Base-by-base conservation (phyloP, 495 filamentous ascomycete species). In the Podospora didyma region DNA sequence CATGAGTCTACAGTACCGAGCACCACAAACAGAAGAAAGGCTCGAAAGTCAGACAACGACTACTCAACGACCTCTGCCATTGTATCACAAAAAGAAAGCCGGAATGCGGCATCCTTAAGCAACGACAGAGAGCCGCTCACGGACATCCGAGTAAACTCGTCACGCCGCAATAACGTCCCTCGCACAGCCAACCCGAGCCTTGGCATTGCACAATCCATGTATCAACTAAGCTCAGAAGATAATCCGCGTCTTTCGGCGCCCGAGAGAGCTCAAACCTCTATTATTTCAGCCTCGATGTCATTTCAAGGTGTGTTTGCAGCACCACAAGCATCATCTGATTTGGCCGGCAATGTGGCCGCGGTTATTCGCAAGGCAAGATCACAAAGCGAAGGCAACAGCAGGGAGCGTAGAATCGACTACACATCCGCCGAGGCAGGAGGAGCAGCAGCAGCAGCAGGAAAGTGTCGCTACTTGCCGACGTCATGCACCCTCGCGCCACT, bases 401-500 rank as follows among this genome's bases (percentile, higher is more conserved):
- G 17, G 5, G 22, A 21, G 3, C 3, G 26, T 31, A 31, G 26
- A 31, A 7, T 16, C n/a, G 39, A 42, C n/a, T 5, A 42, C 39
- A 42, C n/a, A 1, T 42, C 39, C n/a, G 5, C 39, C n/a, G 39
- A 42, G n/a, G 12, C 1, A 14, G 5, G 9, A 42, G 12, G 9
- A 0, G n/a, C 39, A 17, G 12, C 1, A 14, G 5, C 39, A 42
- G 12, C 39, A 0, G n/a, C 39, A 17, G 34, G 22, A 2, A 49
- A 21, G 22, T 75, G 70, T 55, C 37, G 16, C 5, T 46, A 54
- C 22, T 34, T 64, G 31, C 48, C 34, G 42, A 45, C 44, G 11
- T 9, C 21, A 1, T 80, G 77, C 52, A 55, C 57, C 2, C 55
- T 80, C 7, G 45, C 53, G 5, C 64, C 60, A 20, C 76, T 64